Base-by-base conservation (phyloP, 805 yeast species). In the Ogataea neopini region DNA sequence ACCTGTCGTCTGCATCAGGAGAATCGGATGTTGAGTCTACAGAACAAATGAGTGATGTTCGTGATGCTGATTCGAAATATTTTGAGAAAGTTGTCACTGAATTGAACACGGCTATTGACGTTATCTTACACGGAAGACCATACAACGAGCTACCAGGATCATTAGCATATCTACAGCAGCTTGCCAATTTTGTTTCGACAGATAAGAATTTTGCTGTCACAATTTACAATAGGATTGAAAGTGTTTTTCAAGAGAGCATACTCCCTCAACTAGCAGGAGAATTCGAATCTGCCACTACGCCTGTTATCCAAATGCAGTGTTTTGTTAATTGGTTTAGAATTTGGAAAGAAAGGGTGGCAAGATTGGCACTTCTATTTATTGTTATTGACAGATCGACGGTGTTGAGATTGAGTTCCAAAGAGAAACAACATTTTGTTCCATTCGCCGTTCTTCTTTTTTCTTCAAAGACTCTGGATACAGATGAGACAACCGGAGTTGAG, bases 311-410 rank as follows among this genome's bases (percentile, higher is more conserved):
- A 15, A 19, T 34, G 49, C 35, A 40, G 29, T 20, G 23, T 13
- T 53, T 53, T 34, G 9, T 54, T 3, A 8, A 14, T 1, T 26
- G 38, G 41, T 56, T 40, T 35, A 18, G 39, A 11, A n/a, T 29
- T 3, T 58, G 62, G 62, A 41, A 48, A 15, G 34, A 34, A 2
- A 42, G 53, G 11, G 29, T 58, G 1, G 5, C 25, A 11, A 35
- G 40, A 19, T 36, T 58, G 37, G 14, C 42, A 19, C 9, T 52
- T 2, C 26, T 53, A 11, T 44, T 57, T 20, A 26, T 55, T 40
- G 23, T 46, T 17, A 38, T 52, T 8, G 62, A 58, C 36, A 46
- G 50, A 9, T 50, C 54, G 8, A 50, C 57, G 8, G 49, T 53
- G 10, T 26, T 53, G 22, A 30, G 50, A 23, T 38, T 43, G 2